Percentiles rank a stretch among this genome's conserved stretches.
Evolutionary conservation across 2,329 filamentous ascomycete species (phyloP).

Genomic region (Pseudogymnoascus sp.): DNA sequence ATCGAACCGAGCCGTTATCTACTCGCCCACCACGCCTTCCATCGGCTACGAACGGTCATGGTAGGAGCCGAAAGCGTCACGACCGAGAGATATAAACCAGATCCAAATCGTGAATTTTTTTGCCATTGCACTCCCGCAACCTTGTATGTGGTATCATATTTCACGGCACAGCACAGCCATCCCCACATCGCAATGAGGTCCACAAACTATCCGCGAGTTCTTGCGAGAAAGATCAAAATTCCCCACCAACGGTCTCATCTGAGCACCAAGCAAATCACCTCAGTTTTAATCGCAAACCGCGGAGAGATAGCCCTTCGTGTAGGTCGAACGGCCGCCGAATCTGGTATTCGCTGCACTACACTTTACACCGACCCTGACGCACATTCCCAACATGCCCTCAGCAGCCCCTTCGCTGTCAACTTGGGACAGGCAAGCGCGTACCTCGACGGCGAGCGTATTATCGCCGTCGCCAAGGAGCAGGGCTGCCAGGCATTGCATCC

Average conservation of each 20-base stretch:
- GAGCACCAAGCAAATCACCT: conserved; percentile 49
- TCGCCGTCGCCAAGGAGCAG: conserved; percentile 75
- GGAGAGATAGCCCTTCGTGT: conserved; percentile 96
- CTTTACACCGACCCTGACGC: conserved; percentile 92
- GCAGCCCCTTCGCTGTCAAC: conserved; percentile 74
- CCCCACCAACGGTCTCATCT: conserved; percentile 6
- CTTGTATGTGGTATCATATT: not conserved
- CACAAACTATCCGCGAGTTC: not conserved
- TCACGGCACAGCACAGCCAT: not conserved
- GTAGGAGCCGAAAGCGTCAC: conserved; percentile 5
- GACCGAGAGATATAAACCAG: not conserved
- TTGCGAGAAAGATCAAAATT: not conserved
- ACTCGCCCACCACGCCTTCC: not conserved
- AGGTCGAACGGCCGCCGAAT: conserved; percentile 74
- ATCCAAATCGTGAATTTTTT: not conserved
- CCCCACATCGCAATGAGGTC: not conserved
- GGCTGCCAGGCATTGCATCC: conserved; percentile 90
- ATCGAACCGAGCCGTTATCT: not conserved
- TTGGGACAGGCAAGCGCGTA: conserved; percentile 80
- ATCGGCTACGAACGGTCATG: conserved; percentile 5
- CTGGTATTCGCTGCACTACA: conserved; percentile 88
- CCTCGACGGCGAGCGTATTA: conserved; percentile 88
- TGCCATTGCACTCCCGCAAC: not conserved
- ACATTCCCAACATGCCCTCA: conserved; percentile 76
- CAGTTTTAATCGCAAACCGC: conserved; percentile 90